These are phyloP conservation scores for Lactarius indigo DNA, from an alignment of 768 basidiomycete species.

Conservation along the genomic window DNA sequence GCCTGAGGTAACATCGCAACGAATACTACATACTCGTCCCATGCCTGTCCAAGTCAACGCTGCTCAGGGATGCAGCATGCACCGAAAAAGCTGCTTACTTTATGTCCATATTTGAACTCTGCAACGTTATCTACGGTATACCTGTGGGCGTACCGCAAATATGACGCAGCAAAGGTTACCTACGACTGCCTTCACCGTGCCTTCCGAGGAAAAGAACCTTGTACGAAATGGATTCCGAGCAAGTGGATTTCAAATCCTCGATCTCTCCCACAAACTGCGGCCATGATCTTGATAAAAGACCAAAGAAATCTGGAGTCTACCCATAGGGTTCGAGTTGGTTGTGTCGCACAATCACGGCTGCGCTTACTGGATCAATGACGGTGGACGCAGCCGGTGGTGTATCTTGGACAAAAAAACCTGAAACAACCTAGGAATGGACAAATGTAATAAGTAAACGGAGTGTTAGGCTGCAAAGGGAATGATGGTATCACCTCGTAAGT, in stretches of 20 bases:
- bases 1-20: not conserved
- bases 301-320: constrained; percentile 20
- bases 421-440: constrained; percentile 11
- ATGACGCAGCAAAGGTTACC: not conserved
- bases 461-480: not conserved
- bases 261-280: constrained; percentile 3
- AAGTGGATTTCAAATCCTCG: not conserved
- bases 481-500: constrained; percentile 8
- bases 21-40: constrained; percentile 18
- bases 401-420: constrained; percentile 20
- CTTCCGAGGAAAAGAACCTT: constrained; percentile 20
- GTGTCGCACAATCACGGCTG: not conserved
- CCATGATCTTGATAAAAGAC: constrained; percentile 18
- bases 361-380: constrained; percentile 17
- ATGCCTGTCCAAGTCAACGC: constrained; percentile 5
- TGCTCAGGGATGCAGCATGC: not conserved
- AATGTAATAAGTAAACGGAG: not conserved
- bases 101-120: constrained; percentile 14
- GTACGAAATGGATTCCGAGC: constrained; percentile 9
- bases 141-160: not conserved
- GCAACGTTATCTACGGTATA: constrained; percentile 22
- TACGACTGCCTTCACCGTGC: constrained; percentile 18
- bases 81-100: constrained; percentile 7
- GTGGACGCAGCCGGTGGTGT: not conserved
- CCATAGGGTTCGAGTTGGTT: not conserved